Conservation (phyloP, 176 grass and related monocot species). For the Zizania latifolia region DNA sequence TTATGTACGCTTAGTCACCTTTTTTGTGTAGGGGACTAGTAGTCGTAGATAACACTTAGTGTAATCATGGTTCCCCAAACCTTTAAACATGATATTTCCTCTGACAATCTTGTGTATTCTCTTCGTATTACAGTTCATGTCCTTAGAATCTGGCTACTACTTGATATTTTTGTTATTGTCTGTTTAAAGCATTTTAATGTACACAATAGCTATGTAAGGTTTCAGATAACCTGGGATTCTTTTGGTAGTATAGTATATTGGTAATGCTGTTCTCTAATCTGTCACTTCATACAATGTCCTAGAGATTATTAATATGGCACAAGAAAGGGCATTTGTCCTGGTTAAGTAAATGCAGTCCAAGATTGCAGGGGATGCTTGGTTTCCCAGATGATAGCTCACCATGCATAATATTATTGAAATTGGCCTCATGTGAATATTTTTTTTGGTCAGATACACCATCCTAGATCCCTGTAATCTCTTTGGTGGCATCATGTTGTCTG, state of each 20-base stretch:
- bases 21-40: neutral
- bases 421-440: neutral
- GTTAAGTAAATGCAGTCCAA: neutral
- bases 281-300: neutral
- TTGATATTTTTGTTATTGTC: neutral
- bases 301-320: neutral
- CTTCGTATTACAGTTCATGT: neutral
- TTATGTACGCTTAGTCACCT: neutral
- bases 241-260: neutral
- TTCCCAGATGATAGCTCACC: neutral
- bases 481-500: neutral
- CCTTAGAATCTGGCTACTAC: too few species aligned
- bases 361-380: neutral
- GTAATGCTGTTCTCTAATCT: neutral
- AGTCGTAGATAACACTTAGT: neutral
- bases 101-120: neutral
- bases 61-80: neutral
- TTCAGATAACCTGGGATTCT: slow-evolving; percentile 23
- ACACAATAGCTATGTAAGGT: slow-evolving; percentile 5
- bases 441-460: neutral
- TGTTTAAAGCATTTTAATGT: neutral
- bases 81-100: neutral
- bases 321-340: neutral
- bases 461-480: neutral
- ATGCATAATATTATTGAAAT: neutral